Evolutionary conservation across 805 yeast species (phyloP).

Genomic region (Millerago galiae): DNA sequence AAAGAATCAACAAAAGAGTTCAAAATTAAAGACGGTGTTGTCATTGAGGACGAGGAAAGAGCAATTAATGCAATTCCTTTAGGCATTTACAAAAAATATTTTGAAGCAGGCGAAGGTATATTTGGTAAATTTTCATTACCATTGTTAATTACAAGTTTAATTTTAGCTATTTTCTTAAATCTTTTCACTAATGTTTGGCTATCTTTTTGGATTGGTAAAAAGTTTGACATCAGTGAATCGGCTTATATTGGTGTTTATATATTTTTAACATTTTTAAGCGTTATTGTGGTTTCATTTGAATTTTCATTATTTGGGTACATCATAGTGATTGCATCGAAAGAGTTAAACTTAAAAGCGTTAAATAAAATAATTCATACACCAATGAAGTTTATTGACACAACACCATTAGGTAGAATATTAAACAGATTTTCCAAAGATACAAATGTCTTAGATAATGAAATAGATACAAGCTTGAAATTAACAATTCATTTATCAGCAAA

Average conservation of each 20-base stretch:
- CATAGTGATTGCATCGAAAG: slow-evolving; percentile 10
- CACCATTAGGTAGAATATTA: slow-evolving; percentile 77
- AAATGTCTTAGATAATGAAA: slow-evolving; percentile 70
- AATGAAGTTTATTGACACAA: slow-evolving; percentile 73
- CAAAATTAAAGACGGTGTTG: slow-evolving; percentile 12
- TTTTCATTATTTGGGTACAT: slow-evolving; percentile 23
- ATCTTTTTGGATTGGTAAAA: slow-evolving; percentile 62
- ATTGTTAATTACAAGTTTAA: slow-evolving; percentile 4
- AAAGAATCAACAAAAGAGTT: neutral
- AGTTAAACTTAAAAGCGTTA: slow-evolving; percentile 40
- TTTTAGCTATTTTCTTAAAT: slow-evolving; percentile 41
- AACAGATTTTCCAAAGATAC: slow-evolving; percentile 81
- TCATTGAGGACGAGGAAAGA: slow-evolving; percentile 26
- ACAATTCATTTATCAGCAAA: slow-evolving; percentile 39
- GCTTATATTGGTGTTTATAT: slow-evolving; percentile 64
- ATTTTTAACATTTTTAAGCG: slow-evolving; percentile 44
- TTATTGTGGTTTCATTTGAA: slow-evolving; percentile 33
- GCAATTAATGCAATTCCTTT: slow-evolving; percentile 32
- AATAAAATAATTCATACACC: slow-evolving; percentile 59
- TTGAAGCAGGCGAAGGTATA: slow-evolving; percentile 36
- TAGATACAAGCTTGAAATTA: slow-evolving; percentile 56
- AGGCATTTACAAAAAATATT: slow-evolving; percentile 28
- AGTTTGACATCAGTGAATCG: slow-evolving; percentile 39
- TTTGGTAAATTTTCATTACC: slow-evolving; percentile 26
- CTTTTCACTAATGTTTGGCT: slow-evolving; percentile 69